Base-by-base conservation (phyloP, 2,329 filamentous ascomycete species). In the Drechslerella coelobrocha region DNA sequence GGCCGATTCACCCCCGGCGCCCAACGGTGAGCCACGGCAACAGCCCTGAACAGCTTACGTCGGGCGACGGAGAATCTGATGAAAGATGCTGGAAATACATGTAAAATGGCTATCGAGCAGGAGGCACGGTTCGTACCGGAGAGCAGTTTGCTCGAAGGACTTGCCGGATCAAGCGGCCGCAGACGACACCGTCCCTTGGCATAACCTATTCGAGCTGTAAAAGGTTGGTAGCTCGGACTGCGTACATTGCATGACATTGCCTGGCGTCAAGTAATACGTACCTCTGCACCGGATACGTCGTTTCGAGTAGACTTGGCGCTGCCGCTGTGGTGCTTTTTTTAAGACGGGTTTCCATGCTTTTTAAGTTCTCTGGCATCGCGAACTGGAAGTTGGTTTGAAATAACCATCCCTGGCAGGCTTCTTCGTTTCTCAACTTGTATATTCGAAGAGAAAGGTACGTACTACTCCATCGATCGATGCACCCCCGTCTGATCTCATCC, bases 291-390 rank as follows among this genome's bases (percentile, higher is more conserved):
- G 50, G 50, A 19, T 34, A 39, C 12, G 4, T 39, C 34, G 34
- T 10, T 14, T 39, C 12, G 50, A n/a, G n/a, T n/a, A n/a, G n/a
- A n/a, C n/a, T n/a, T 24, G 23, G 3, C 23, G 47, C 57, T 52
- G 52, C 61, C 51, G 61, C 52, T 52, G 59, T 62, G 59, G 54
- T 31, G 48, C 50, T 54, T 62, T 47, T 37, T 29, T 24, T 23
- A 52, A 47, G 47, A 57, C 34, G 39, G n/a, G n/a, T n/a, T n/a
- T n/a, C n/a, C n/a, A n/a, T n/a, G n/a, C n/a, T n/a, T n/a, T n/a
- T n/a, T n/a, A n/a, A n/a, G n/a, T n/a, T n/a, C n/a, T n/a, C n/a
- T n/a, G n/a, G n/a, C n/a, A n/a, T n/a, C n/a, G n/a, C n/a, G n/a
- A n/a, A n/a, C n/a, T n/a, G n/a, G n/a, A n/a, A n/a, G n/a, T n/a